Percentiles rank a stretch among this genome's conserved stretches.
phyloP scores from a whole-genome alignment of 495 filamentous ascomycete species.

The Xeromyces bisporus region DNA sequence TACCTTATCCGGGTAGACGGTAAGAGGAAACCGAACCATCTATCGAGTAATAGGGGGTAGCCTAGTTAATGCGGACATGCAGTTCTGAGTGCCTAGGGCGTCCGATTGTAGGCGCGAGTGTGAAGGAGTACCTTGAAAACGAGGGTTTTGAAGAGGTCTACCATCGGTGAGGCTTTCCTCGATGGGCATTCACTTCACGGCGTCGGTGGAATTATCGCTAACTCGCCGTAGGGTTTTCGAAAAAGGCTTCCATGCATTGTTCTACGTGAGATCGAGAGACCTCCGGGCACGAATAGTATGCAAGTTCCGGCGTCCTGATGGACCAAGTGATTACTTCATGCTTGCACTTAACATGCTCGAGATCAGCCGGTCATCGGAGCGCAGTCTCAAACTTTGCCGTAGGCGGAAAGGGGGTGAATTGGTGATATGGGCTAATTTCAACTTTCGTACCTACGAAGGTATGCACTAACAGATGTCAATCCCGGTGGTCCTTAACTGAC shows the following conservation, averaged over 20 bases:
- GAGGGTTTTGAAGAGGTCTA: conserved; percentile 23
- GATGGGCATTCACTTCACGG: not conserved
- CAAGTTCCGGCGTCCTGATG: conserved; percentile 22
- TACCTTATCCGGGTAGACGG: conserved; percentile 23
- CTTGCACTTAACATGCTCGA: conserved; percentile 35
- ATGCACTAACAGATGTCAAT: conserved; percentile 9
- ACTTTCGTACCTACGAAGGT: conserved; percentile 44
- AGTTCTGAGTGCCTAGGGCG: conserved; percentile 35
- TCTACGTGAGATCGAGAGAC: conserved; percentile 38
- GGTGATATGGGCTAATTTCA: conserved; percentile 38
- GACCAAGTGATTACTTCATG: conserved; percentile 27
- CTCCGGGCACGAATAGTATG: conserved; percentile 41
- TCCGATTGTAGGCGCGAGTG: conserved; percentile 18
- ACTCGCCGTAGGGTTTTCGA: conserved; percentile 16
- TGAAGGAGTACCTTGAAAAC: conserved; percentile 21
- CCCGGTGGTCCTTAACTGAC: no score
- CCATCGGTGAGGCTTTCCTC: conserved; percentile 23
- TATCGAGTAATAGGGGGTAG: not conserved
- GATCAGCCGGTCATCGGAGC: conserved; percentile 32
- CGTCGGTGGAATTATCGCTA: not conserved
- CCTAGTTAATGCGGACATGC: not conserved
- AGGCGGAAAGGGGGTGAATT: conserved; percentile 26
- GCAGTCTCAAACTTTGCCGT: conserved; percentile 38
- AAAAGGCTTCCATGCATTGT: conserved; percentile 30
- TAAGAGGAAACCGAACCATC: conserved; percentile 20